Conservation (phyloP, 1,284 basidiomycete species). For the Porogramme epimiltina region DNA sequence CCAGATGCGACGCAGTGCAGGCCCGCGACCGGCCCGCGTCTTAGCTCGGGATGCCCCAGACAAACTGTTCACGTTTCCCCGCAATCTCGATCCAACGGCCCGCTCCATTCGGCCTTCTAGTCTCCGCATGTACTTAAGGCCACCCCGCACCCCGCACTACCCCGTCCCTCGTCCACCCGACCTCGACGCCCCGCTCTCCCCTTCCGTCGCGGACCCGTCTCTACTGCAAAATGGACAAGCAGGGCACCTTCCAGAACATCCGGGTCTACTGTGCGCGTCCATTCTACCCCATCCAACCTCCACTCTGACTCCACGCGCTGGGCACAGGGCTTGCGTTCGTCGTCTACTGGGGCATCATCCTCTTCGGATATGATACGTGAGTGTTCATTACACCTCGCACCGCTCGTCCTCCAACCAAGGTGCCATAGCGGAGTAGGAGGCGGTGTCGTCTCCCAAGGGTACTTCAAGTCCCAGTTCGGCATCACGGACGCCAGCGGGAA, state of each 20-base stretch:
- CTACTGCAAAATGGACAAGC: slow-evolving; percentile 5
- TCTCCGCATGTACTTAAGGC: neutral
- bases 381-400: slow-evolving; percentile 27
- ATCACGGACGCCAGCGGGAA: slow-evolving; percentile 43
- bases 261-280: slow-evolving; percentile 59
- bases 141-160: neutral
- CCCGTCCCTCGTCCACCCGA: neutral
- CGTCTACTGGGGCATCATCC: slow-evolving; percentile 76
- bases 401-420: neutral
- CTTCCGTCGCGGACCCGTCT: neutral
- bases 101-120: neutral
- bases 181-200: neutral
- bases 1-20: too few species aligned
- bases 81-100: slow-evolving; percentile 6
- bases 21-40: too few species aligned
- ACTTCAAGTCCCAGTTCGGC: slow-evolving; percentile 65
- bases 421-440: slow-evolving; percentile 54
- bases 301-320: slow-evolving; percentile 29
- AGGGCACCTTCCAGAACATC: slow-evolving; percentile 47
- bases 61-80: neutral
- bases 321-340: slow-evolving; percentile 64
- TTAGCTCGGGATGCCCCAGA: too few species aligned
- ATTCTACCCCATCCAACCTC: neutral
- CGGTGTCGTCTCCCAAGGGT: slow-evolving; percentile 61
- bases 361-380: slow-evolving; percentile 78